phyloP scores from a whole-genome alignment of 2,329 filamentous ascomycete genomes.

The Aureobasidium sp. region DNA sequence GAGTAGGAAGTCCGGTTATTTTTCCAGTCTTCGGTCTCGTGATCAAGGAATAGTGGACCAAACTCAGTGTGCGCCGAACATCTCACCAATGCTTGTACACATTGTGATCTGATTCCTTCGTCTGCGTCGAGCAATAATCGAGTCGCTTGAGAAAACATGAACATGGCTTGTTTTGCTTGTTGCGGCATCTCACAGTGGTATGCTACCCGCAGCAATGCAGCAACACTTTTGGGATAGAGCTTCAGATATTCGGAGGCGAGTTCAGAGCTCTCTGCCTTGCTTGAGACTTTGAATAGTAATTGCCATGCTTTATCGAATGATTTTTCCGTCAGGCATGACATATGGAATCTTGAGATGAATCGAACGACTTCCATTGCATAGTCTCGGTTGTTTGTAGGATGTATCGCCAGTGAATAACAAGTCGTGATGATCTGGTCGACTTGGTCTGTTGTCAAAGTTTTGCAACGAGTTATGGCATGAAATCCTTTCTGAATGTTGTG shows the following conservation, averaged over 20 bases:
- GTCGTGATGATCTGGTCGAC: neutral
- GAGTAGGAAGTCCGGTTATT: neutral
- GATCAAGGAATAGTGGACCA: neutral
- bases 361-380: neutral
- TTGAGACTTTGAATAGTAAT: neutral
- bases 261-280: neutral
- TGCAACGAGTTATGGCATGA: neutral
- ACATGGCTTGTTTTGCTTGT: constrained; percentile 4
- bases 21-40: neutral
- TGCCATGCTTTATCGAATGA: neutral
- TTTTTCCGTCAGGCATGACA: neutral
- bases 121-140: neutral
- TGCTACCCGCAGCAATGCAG: neutral
- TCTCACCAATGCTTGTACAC: neutral
- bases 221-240: neutral
- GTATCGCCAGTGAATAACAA: neutral
- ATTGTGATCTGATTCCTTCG: neutral
- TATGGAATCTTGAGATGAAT: neutral
- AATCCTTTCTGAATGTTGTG: constrained; percentile 12
- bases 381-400: neutral
- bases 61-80: constrained; percentile 3
- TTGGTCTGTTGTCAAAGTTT: neutral
- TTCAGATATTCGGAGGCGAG: neutral
- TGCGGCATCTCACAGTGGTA: neutral
- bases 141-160: neutral